A percentile compares a stretch with the other conserved stretches of the same genome.
These are phyloP conservation scores for Apiotrichum laibachii DNA, from an alignment of 1,284 basidiomycete genomes.

Conservation along the genomic window DNA sequence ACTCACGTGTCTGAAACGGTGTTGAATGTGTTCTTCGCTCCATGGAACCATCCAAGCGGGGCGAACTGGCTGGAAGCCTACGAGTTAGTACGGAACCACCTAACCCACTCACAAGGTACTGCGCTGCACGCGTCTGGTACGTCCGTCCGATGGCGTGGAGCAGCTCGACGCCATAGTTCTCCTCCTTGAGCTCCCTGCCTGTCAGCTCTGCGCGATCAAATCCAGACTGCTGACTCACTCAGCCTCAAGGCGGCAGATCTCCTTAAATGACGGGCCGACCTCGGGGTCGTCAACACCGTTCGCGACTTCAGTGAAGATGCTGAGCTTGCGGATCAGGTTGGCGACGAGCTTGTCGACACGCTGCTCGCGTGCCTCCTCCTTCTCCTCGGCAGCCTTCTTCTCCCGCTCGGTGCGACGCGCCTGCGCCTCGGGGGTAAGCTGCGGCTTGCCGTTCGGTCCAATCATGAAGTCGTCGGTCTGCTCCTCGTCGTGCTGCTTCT, in stretches of 20 bases:
- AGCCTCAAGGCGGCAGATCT: slow-evolving; percentile 76
- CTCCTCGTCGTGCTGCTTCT: slow-evolving; percentile 78
- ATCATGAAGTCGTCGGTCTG: slow-evolving; percentile 33
- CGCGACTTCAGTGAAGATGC: slow-evolving; percentile 89
- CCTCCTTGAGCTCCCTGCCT: slow-evolving; percentile 75
- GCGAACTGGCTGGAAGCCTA: slow-evolving; percentile 61
- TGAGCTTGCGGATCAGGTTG: slow-evolving; percentile 80
- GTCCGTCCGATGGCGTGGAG: slow-evolving; percentile 88
- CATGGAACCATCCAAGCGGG: slow-evolving; percentile 75
- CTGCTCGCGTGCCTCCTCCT: slow-evolving; percentile 73
- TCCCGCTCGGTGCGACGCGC: slow-evolving; percentile 66
- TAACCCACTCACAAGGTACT: slow-evolving; percentile 50
- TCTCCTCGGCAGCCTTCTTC: slow-evolving; percentile 73
- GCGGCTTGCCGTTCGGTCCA: slow-evolving; percentile 48
- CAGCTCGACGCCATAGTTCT: slow-evolving; percentile 91
- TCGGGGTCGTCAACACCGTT: slow-evolving; percentile 64
- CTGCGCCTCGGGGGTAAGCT: slow-evolving; percentile 77
- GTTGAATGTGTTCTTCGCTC: slow-evolving; percentile 89
- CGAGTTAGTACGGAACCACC: slow-evolving; percentile 4
- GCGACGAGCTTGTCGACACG: slow-evolving; percentile 78
- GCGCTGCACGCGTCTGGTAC: slow-evolving; percentile 73
- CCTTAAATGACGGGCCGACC: slow-evolving; percentile 56
- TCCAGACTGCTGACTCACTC: slow-evolving; percentile 65
- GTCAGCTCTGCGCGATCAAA: slow-evolving; percentile 11
- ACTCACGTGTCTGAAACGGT: slow-evolving; percentile 86